These are phyloP conservation scores for Trichoderma orchidacearum DNA, from an alignment of 495 filamentous ascomycete species.

Conservation along the genomic window DNA sequence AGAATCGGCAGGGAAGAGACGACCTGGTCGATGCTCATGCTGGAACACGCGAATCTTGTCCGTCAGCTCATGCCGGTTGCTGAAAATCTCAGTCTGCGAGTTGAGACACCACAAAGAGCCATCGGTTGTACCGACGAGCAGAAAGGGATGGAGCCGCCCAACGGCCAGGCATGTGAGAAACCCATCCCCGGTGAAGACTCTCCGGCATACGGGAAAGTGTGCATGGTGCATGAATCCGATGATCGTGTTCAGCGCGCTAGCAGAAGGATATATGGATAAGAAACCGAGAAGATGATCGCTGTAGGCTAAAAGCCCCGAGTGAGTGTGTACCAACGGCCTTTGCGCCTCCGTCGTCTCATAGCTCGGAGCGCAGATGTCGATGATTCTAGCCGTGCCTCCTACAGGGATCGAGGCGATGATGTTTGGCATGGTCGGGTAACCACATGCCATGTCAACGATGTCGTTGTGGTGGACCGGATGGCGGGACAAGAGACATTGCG, in stretches of 20 bases:
- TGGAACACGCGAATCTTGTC: conserved; percentile 29
- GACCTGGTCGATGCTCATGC: conserved; percentile 24
- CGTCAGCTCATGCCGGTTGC: conserved; percentile 8
- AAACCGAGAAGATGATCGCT: conserved; percentile 31
- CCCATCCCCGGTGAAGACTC: conserved; percentile 29
- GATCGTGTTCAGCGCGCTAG: conserved; percentile 27
- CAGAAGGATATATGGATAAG: conserved; percentile 28
- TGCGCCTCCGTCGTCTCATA: conserved; percentile 31
- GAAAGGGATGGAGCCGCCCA: conserved; percentile 27
- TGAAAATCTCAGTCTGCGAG: conserved; percentile 19
- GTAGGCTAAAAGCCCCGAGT: conserved; percentile 32
- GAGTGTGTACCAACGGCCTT: conserved; percentile 27
- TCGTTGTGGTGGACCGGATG: conserved; percentile 26
- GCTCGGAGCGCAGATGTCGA: conserved; percentile 29
- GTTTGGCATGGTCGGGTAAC: conserved; percentile 30
- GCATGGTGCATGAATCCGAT: conserved; percentile 30
- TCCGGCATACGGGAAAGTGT: conserved; percentile 30
- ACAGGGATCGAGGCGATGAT: conserved; percentile 29
- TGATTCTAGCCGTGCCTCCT: conserved; percentile 28
- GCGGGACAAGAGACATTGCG: conserved; percentile 21
- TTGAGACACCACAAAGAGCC: conserved; percentile 31
- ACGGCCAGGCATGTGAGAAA: conserved; percentile 27
- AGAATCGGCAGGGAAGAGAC: neutral
- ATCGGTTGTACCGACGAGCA: conserved; percentile 28
- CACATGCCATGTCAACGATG: conserved; percentile 32